These are phyloP conservation scores for Anethum foeniculum DNA, from an alignment of 140 eudicot species.

Conservation along the genomic window DNA sequence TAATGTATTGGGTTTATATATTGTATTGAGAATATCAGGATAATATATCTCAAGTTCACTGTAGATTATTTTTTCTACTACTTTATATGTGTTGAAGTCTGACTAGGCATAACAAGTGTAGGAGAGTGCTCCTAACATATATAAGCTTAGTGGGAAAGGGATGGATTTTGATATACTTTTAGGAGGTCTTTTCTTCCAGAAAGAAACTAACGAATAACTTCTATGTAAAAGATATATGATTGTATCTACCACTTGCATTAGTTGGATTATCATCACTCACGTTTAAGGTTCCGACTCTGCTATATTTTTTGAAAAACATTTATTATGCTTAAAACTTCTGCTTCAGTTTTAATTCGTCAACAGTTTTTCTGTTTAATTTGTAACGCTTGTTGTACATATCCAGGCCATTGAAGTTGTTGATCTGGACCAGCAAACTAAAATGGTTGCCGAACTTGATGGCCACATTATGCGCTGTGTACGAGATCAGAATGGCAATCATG, in stretches of 20 bases:
- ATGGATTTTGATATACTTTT: neutral
- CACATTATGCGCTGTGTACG: constrained; percentile 81
- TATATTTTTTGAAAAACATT: neutral
- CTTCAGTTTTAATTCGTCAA: neutral
- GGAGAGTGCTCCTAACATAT: neutral
- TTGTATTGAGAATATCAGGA: neutral
- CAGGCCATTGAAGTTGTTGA: constrained; percentile 86
- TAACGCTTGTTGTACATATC: neutral
- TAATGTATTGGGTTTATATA: neutral
- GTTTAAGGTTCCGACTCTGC: neutral
- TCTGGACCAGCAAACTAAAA: constrained; percentile 63
- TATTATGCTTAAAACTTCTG: neutral
- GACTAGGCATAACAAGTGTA: neutral
- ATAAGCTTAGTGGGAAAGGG: neutral
- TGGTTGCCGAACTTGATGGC: constrained; percentile 87
- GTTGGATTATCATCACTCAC: neutral
- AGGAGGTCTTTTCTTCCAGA: neutral
- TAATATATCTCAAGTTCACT: neutral
- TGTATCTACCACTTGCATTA: neutral
- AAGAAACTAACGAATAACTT: neutral
- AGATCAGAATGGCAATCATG: constrained; percentile 89
- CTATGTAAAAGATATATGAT: neutral
- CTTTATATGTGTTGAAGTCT: neutral
- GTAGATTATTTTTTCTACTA: neutral
- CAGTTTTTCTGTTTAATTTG: constrained; percentile 1